Conservation (phyloP, 805 yeast genomes). For the Metschnikowia orientalis region DNA sequence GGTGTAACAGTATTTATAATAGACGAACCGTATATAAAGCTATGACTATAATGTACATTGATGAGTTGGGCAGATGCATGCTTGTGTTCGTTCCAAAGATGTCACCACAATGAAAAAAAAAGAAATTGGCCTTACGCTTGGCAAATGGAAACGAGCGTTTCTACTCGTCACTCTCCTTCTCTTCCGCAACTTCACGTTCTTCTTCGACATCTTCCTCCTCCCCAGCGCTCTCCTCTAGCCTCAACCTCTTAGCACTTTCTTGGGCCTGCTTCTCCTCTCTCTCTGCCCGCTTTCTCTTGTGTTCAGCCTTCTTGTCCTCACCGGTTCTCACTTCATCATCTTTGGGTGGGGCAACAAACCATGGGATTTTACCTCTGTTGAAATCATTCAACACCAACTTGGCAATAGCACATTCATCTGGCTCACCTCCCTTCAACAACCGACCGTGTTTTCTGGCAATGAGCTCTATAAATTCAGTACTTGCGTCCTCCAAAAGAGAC, state of each 20-base stretch:
- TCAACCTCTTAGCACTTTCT: slow-evolving; percentile 23
- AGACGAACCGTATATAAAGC: neutral
- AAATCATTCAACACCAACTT: slow-evolving; percentile 89
- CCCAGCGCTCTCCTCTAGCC: slow-evolving; percentile 20
- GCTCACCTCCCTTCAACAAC: slow-evolving; percentile 94
- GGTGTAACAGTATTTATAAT: neutral
- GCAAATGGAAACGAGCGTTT: no score
- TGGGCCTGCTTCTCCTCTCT: slow-evolving; percentile 33
- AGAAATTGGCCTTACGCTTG: slow-evolving; percentile 1
- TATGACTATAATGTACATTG: no score
- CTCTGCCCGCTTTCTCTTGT: slow-evolving; percentile 51
- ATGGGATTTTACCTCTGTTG: slow-evolving; percentile 95
- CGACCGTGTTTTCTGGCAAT: slow-evolving; percentile 92
- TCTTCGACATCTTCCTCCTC: slow-evolving; percentile 18
- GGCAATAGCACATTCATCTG: slow-evolving; percentile 91
- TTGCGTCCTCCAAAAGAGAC: slow-evolving; percentile 45
- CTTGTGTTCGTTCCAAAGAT: no score
- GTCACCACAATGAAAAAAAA: no score
- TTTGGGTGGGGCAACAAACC: slow-evolving; percentile 95
- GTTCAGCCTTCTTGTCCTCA: slow-evolving; percentile 50
- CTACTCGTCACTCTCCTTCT: slow-evolving; percentile 15
- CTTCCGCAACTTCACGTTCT: slow-evolving; percentile 8
- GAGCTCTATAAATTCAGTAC: slow-evolving; percentile 75
- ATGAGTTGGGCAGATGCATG: no score
- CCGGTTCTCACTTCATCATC: slow-evolving; percentile 56